Percentiles rank a stretch among this genome's conserved stretches.
These are phyloP conservation scores for Domatiomyces globalis DNA, from an alignment of 2,329 filamentous ascomycete genomes.

Conservation along the genomic window DNA sequence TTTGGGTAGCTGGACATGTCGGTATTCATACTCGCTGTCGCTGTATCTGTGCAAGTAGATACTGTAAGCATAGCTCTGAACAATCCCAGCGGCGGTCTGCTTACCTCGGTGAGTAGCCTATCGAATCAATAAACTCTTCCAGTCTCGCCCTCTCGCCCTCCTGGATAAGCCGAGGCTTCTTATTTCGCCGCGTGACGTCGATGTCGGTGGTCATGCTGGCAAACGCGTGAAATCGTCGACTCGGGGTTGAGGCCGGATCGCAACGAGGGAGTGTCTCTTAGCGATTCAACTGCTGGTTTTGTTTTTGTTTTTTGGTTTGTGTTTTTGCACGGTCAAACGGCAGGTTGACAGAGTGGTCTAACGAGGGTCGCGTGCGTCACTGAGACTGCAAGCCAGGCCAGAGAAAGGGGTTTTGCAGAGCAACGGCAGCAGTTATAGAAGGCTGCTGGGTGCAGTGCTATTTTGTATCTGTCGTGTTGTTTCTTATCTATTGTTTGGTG, in stretches of 20 bases:
- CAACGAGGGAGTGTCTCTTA: background rate
- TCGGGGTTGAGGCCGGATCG: background rate
- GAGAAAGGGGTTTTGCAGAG: too few species aligned
- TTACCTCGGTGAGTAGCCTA: constrained; percentile 89
- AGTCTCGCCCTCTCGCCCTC: constrained; percentile 70
- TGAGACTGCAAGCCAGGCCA: too few species aligned
- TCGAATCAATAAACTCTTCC: constrained; percentile 82
- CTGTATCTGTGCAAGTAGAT: constrained; percentile 53
- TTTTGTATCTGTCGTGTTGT: too few species aligned
- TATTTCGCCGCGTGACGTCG: constrained; percentile 74
- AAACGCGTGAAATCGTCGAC: constrained; percentile 1
- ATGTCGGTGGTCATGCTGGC: constrained; percentile 35
- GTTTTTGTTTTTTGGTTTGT: background rate
- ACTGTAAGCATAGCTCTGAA: background rate
- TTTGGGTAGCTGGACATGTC: constrained; percentile 94
- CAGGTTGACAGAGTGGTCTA: background rate
- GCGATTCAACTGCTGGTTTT: background rate
- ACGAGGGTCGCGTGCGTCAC: too few species aligned
- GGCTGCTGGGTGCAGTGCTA: too few species aligned
- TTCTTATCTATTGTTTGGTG: too few species aligned
- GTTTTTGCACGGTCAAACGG: background rate
- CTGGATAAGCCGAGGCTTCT: constrained; percentile 62
- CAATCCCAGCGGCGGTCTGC: background rate
- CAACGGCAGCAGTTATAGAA: too few species aligned
- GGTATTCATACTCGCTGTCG: constrained; percentile 87